Evolutionary conservation across 805 yeast genomes (phyloP).

Genomic region (Pichia nanzhaoensis): DNA sequence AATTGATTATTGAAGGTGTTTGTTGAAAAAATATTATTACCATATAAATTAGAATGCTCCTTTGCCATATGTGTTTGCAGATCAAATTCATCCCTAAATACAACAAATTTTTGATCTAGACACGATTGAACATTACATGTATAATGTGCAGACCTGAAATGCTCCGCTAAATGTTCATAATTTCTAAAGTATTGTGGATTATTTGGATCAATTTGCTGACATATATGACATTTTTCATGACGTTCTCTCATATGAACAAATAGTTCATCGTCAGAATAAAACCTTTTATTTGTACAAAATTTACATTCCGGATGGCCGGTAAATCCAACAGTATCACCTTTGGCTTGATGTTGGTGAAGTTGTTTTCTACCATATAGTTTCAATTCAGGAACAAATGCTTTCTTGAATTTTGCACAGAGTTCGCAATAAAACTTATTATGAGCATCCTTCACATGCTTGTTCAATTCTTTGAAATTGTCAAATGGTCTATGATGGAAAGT

Average conservation of each 20-base stretch:
- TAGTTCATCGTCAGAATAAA: slow-evolving; percentile 85
- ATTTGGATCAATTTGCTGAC: slow-evolving; percentile 61
- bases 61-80: slow-evolving; percentile 80
- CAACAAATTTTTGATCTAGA: slow-evolving; percentile 85
- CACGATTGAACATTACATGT: slow-evolving; percentile 74
- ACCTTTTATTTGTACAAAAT: slow-evolving; percentile 66
- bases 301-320: slow-evolving; percentile 85
- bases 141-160: slow-evolving; percentile 68
- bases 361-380: slow-evolving; percentile 53
- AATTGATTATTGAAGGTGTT: slow-evolving; percentile 38
- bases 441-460: slow-evolving; percentile 54
- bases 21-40: slow-evolving; percentile 33
- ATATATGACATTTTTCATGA: slow-evolving; percentile 87
- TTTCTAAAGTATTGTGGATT: slow-evolving; percentile 71
- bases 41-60: slow-evolving; percentile 47
- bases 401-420: slow-evolving; percentile 71
- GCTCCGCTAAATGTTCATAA: slow-evolving; percentile 67
- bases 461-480: slow-evolving; percentile 47
- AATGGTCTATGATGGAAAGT: slow-evolving; percentile 24
- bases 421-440: slow-evolving; percentile 67
- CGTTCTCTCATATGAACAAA: slow-evolving; percentile 70
- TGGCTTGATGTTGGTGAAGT: slow-evolving; percentile 60
- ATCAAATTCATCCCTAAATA: slow-evolving; percentile 80
- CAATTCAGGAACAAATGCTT: slow-evolving; percentile 70
- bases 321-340: slow-evolving; percentile 76